A percentile compares a stretch with the other conserved stretches of the same genome.
These are phyloP conservation scores for Podaxis carcinomalis DNA, from an alignment of 768 basidiomycete genomes.

Conservation along the genomic window DNA sequence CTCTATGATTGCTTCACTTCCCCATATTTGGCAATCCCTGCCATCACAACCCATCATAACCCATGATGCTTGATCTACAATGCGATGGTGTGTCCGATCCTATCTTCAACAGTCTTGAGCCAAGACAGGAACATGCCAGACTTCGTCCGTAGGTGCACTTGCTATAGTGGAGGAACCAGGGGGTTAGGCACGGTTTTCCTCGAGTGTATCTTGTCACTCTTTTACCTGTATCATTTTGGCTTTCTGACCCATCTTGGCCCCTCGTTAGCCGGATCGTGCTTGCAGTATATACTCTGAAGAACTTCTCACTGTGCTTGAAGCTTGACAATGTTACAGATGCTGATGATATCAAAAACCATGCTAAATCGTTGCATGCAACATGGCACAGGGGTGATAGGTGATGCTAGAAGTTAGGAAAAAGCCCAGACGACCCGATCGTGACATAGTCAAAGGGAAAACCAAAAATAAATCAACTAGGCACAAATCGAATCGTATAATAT, in stretches of 20 bases:
- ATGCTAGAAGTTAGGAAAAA: background rate
- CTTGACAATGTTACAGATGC: background rate
- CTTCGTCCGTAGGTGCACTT: background rate
- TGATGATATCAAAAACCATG: background rate
- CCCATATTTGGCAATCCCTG: too few relatives aligned
- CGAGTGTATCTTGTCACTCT: background rate
- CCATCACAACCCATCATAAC: too few relatives aligned
- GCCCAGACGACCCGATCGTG: background rate
- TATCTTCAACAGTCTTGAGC: too few relatives aligned
- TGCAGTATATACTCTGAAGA: background rate
- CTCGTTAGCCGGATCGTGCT: background rate
- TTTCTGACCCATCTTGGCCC: background rate
- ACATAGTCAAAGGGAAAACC: background rate
- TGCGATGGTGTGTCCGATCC: too few relatives aligned
- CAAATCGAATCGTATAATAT: background rate
- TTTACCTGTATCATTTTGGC: background rate
- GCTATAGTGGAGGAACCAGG: background rate
- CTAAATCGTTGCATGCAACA: background rate
- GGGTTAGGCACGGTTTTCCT: too few relatives aligned
- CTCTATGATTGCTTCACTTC: too few relatives aligned
- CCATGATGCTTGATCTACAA: too few relatives aligned
- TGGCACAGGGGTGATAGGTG: background rate
- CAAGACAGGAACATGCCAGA: background rate
- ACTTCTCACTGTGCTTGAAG: background rate
- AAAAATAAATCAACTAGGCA: background rate